Percentiles rank a stretch among this genome's conserved stretches.
Conservation (phyloP, 345 rosid genomes). For the Mallotus nudiflorus region DNA sequence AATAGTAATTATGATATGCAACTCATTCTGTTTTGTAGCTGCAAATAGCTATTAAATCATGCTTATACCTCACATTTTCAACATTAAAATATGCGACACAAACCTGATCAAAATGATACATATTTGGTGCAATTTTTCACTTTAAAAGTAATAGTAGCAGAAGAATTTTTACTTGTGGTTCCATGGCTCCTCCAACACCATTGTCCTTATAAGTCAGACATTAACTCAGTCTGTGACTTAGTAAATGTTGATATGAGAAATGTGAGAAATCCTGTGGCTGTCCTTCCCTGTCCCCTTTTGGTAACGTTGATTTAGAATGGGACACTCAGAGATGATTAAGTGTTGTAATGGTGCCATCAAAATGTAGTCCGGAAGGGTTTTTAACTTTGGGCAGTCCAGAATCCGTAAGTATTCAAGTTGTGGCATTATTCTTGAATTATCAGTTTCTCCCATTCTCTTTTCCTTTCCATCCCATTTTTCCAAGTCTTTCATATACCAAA, state of each 20-base stretch:
- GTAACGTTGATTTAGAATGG: slow-evolving; percentile 11
- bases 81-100: too few species aligned
- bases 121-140: too few species aligned
- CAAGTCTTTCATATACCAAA: slow-evolving; percentile 2
- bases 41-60: too few species aligned
- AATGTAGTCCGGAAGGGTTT: slow-evolving; percentile 11
- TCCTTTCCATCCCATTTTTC: slow-evolving; percentile 10
- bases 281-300: neutral
- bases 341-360: neutral
- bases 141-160: too few species aligned
- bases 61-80: too few species aligned
- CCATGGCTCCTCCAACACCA: too few species aligned
- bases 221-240: too few species aligned
- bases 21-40: too few species aligned
- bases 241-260: slow-evolving; percentile 1
- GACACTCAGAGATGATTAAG: slow-evolving; percentile 1
- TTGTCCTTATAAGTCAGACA: too few species aligned
- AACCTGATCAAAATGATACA: too few species aligned
- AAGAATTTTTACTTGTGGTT: too few species aligned
- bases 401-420: neutral
- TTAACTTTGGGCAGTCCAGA: neutral
- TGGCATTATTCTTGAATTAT: neutral
- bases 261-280: slow-evolving; percentile 16
- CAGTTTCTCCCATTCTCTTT: neutral
- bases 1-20: too few species aligned